Conservation (phyloP, 306 rosid genomes). For the Ammopiptanthus mongolicus region DNA sequence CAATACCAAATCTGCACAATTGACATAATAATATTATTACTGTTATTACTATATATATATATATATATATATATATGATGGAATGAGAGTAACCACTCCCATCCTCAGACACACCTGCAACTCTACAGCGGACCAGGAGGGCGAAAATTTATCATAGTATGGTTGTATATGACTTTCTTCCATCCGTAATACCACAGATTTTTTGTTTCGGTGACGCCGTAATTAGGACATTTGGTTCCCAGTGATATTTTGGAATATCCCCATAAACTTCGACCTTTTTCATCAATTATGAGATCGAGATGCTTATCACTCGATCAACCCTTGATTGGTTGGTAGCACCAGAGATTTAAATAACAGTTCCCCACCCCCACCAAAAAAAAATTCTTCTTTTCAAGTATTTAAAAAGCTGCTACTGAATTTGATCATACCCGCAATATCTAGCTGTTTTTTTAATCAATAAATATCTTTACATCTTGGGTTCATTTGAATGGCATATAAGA, state of each 20-base stretch:
- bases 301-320: too few relatives aligned
- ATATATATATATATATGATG: too few relatives aligned
- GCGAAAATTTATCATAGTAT: slow-evolving; percentile 9
- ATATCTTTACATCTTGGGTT: too few relatives aligned
- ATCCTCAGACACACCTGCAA: slow-evolving; percentile 23
- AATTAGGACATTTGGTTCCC: too few relatives aligned
- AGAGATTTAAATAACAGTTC: background rate
- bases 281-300: too few relatives aligned
- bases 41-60: background rate
- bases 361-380: background rate
- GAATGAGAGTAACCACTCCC: slow-evolving; percentile 39
- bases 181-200: slow-evolving; percentile 5
- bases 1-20: slow-evolving; percentile 28
- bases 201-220: too few relatives aligned
- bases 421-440: too few relatives aligned
- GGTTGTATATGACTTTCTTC: slow-evolving; percentile 4
- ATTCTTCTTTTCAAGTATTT: background rate
- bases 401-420: background rate
- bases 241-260: too few relatives aligned
- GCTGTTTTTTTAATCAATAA: too few relatives aligned
- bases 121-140: slow-evolving; percentile 47
- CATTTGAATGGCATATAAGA: too few relatives aligned
- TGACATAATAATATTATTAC: background rate
- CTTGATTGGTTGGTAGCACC: too few relatives aligned
- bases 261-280: too few relatives aligned